phyloP scores from a whole-genome alignment of 345 rosid genomes.

The Citrus cavaleriei region DNA sequence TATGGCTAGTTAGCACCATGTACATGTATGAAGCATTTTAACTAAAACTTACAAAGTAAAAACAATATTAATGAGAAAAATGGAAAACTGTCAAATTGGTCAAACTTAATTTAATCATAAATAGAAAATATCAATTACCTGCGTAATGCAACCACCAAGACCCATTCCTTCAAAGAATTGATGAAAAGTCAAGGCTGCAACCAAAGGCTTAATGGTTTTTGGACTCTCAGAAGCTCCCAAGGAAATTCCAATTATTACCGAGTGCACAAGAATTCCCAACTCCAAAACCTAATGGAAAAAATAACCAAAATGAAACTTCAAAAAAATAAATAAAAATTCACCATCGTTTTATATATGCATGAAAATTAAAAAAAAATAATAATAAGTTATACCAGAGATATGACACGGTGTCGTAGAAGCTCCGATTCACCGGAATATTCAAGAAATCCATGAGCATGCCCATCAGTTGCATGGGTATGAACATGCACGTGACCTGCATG shows the following conservation, averaged over 20 bases:
- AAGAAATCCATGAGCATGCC: constrained; percentile 30
- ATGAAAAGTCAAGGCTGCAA: constrained; percentile 70
- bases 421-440: constrained; percentile 7
- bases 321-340: neutral
- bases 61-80: neutral
- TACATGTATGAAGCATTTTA: no score
- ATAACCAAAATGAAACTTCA: neutral
- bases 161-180: constrained; percentile 84
- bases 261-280: constrained; percentile 68
- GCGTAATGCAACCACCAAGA: constrained; percentile 65
- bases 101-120: neutral
- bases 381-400: constrained; percentile 22
- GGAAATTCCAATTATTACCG: constrained; percentile 63
- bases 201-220: constrained; percentile 41
- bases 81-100: neutral
- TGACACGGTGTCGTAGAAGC: constrained; percentile 47
- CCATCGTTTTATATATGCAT: no score
- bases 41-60: neutral
- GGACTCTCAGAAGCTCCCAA: constrained; percentile 61
- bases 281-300: constrained; percentile 44
- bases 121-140: constrained; percentile 19
- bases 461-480: constrained; percentile 39
- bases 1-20: no score
- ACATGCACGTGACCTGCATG: neutral
- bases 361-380: neutral